Evolutionary conservation across 1,139 yeast species (phyloP).

Genomic region (Fermentozyma sake): DNA sequence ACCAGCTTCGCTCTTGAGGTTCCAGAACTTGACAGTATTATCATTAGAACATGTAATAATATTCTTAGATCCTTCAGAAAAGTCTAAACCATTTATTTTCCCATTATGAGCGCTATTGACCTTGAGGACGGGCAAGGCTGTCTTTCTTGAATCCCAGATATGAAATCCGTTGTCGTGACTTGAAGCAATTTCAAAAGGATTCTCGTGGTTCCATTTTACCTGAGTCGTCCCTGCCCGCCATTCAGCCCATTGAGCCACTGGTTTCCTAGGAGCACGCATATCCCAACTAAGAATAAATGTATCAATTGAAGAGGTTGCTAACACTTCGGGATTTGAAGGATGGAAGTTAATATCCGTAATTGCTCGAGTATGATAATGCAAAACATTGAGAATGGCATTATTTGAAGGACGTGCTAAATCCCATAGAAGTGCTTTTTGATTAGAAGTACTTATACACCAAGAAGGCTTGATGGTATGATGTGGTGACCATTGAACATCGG

Average conservation of each 20-base stretch:
- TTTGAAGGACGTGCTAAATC: constrained; percentile 73
- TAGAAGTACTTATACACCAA: constrained; percentile 92
- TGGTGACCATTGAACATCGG: constrained; percentile 98
- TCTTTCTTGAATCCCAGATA: constrained; percentile 86
- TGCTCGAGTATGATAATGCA: constrained; percentile 89
- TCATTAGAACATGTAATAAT: constrained; percentile 85
- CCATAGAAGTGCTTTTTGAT: constrained; percentile 95
- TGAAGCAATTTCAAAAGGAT: constrained; percentile 75
- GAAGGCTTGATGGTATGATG: constrained; percentile 71
- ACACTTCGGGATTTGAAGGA: constrained; percentile 78
- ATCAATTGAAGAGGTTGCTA: constrained; percentile 93
- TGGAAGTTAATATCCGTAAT: constrained; percentile 94
- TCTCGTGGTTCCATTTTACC: constrained; percentile 84
- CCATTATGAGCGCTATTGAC: constrained; percentile 68
- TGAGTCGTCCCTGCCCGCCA: constrained; percentile 95
- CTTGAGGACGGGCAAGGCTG: constrained; percentile 67
- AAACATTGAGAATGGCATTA: constrained; percentile 76
- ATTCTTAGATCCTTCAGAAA: constrained; percentile 55
- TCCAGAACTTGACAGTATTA: constrained; percentile 84
- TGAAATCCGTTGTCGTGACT: constrained; percentile 78
- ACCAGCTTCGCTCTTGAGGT: constrained; percentile 36
- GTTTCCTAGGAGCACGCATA: constrained; percentile 67
- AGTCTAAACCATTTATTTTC: constrained; percentile 86
- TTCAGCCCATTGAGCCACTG: constrained; percentile 78
- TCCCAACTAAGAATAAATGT: constrained; percentile 90